Evolutionary conservation across 257 asterid genomes (phyloP).

Genomic region (Solanum paucissectum): DNA sequence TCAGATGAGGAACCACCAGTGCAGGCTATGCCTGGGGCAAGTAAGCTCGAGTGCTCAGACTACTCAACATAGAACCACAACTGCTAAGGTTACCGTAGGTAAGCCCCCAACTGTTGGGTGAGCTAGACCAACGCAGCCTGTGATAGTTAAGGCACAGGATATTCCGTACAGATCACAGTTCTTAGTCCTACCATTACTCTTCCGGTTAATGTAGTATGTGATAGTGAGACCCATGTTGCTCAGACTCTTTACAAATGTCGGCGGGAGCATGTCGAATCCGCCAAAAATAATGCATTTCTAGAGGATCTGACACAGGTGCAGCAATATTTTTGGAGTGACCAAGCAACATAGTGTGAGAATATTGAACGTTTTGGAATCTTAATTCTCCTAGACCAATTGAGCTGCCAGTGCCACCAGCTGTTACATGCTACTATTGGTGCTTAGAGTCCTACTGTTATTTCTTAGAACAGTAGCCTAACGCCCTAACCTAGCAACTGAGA

Average conservation of each 20-base stretch:
- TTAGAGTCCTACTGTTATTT: not conserved
- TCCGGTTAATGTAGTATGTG: not conserved
- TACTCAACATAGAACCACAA: not conserved
- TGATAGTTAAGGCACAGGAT: not conserved
- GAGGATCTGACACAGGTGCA: not conserved
- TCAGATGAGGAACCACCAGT: not conserved
- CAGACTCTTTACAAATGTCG: not conserved
- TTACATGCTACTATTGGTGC: not conserved
- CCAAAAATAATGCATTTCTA: not conserved
- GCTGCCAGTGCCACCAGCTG: not conserved
- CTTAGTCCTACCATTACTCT: not conserved
- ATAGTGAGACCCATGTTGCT: not conserved
- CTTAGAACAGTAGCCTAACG: not conserved
- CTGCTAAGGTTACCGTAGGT: not conserved
- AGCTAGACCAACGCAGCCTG: not conserved
- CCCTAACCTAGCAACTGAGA: not conserved
- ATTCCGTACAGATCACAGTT: not conserved
- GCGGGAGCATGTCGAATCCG: not conserved
- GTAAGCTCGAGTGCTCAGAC: not conserved
- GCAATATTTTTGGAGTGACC: not conserved
- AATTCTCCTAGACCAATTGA: not conserved
- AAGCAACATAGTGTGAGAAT: not conserved
- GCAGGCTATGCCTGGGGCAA: not conserved
- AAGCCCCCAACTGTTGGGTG: not conserved
- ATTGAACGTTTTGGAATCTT: not conserved